Evolutionary conservation across 23 red algal species (phyloP), one percentile per base, ranked within the genome.

Genomic region (Gracilariopsis chorda): DNA sequence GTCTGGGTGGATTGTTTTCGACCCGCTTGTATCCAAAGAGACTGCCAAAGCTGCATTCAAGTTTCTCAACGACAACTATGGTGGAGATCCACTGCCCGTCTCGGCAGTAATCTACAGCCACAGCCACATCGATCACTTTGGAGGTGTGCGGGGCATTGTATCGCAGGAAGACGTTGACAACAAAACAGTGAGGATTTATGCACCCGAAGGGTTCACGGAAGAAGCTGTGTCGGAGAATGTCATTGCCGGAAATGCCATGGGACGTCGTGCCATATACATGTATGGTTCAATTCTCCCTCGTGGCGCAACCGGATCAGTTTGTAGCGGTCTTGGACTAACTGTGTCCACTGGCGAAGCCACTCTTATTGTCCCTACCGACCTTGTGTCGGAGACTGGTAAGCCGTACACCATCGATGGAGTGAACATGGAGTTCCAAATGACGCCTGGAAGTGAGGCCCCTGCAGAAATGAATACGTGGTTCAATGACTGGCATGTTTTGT

Each of bases 51-150:
- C 36, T 11, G 70, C 70, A 12, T 37, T 48, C 30, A 29, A 32
- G 25, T 24, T 76, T 43, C 7, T 76, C 37, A 76, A 76, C 11
- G 30, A 36, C 19, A 52, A 76, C 11, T 34, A 64, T 12, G 59
- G 59, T 6, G 2, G 36, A 3, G 21, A 25, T 64, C 59, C 59
- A 64, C 70, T 8, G 37, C 37, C 37, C 11, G 47, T 76, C 37
- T 21, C 5, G 36, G 70, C 70, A 29, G 25, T 76, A 2, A 76
- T 76, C 43, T 76, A 76, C 30, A 76, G 70, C 36, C 70, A 76
- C 70, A 76, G 70, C 30, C 70, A 73, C 30, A 29, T 76, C 43
- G 70, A 76, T 52, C 70, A 76, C 37, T 76, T 36, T 37, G 70
- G 70, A 24, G 70, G 70, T 36, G 30, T 52, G 20, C 40, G 13